These are phyloP conservation scores for Acanthamoeba castellanii DNA, from an alignment of 208 protist species.

Conservation along the genomic window DNA sequence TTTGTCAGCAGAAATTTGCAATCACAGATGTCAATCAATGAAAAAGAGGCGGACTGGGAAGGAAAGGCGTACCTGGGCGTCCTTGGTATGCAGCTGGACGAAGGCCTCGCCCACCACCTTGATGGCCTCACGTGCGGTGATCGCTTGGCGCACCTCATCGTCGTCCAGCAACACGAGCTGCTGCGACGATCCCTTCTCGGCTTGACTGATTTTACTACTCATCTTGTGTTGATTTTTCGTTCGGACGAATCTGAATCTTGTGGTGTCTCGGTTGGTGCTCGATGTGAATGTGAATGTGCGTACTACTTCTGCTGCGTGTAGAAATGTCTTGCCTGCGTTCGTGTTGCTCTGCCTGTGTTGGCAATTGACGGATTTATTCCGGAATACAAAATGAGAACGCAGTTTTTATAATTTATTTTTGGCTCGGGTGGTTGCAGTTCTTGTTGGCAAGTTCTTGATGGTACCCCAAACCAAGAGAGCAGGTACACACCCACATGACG, in stretches of 20 bases:
- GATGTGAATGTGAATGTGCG: not conserved
- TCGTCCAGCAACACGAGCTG: not conserved
- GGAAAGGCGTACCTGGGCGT: not conserved
- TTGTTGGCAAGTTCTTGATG: too few relatives aligned
- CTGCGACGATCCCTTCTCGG: not conserved
- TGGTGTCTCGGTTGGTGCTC: not conserved
- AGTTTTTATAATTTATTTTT: not conserved
- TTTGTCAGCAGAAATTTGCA: not conserved
- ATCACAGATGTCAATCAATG: not conserved
- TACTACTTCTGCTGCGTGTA: not conserved
- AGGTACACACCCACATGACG: too few relatives aligned
- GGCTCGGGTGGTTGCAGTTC: too few relatives aligned
- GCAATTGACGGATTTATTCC: not conserved
- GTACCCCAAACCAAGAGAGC: too few relatives aligned
- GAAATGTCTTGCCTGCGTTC: slow-evolving; percentile 1
- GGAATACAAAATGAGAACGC: not conserved
- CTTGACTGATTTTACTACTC: not conserved
- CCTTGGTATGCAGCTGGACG: not conserved
- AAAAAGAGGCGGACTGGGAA: not conserved
- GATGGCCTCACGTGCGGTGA: not conserved
- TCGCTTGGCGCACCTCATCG: slow-evolving; percentile 16
- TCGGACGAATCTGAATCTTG: not conserved
- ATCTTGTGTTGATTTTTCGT: not conserved
- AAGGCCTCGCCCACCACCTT: slow-evolving; percentile 48
- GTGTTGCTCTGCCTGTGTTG: not conserved